Evolutionary conservation across 768 basidiomycete species (phyloP).

Genomic region (Glaciozyma martinii): DNA sequence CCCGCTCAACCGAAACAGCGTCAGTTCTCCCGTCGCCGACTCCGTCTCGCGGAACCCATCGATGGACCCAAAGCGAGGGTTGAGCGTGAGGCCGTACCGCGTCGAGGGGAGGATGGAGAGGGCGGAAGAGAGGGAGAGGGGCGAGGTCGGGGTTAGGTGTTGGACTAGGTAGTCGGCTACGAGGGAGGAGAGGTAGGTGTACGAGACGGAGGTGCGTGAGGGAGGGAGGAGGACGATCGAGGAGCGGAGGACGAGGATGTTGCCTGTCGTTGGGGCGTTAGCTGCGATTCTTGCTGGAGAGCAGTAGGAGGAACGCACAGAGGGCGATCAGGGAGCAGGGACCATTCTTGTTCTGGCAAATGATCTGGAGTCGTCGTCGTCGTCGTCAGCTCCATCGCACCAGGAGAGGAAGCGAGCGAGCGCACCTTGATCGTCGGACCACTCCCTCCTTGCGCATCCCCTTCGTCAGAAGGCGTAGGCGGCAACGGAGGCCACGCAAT

Average conservation of each 20-base stretch:
- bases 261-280: slow-evolving; percentile 48
- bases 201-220: slow-evolving; percentile 64
- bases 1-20: slow-evolving; percentile 71
- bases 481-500: slow-evolving; percentile 24
- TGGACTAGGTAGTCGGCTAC: slow-evolving; percentile 70
- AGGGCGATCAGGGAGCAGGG: slow-evolving; percentile 88
- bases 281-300: background rate
- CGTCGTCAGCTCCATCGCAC: background rate
- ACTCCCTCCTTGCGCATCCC: too few species aligned
- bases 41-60: slow-evolving; percentile 38
- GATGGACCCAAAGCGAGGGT: slow-evolving; percentile 60
- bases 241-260: slow-evolving; percentile 77
- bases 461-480: slow-evolving; percentile 3
- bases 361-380: slow-evolving; percentile 13
- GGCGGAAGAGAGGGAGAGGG: slow-evolving; percentile 51
- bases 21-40: slow-evolving; percentile 56
- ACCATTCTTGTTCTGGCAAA: slow-evolving; percentile 43
- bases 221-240: slow-evolving; percentile 56
- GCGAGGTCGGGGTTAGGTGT: slow-evolving; percentile 35
- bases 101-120: slow-evolving; percentile 67
- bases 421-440: background rate
- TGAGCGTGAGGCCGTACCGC: slow-evolving; percentile 80
- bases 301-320: slow-evolving; percentile 46
- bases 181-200: slow-evolving; percentile 72
- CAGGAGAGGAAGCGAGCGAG: background rate